A percentile compares a stretch with the other conserved stretches of the same genome.
phyloP scores from a whole-genome alignment of 2,329 filamentous ascomycete species.

The Rhynchosporium secalis region DNA sequence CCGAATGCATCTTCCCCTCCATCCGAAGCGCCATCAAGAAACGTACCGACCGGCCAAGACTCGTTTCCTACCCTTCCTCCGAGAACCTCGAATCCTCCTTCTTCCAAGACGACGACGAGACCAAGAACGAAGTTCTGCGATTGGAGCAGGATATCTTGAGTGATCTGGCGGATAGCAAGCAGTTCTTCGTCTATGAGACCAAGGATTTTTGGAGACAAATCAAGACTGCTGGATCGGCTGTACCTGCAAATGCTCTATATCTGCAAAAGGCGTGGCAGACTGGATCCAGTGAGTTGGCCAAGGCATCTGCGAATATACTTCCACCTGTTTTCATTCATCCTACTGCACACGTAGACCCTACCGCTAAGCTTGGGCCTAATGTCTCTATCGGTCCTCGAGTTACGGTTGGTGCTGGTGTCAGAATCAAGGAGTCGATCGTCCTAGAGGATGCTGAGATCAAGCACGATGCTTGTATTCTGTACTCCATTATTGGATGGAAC shows the following conservation, averaged over 20 bases:
- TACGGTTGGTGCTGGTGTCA: constrained; percentile 78
- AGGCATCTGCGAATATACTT: constrained; percentile 83
- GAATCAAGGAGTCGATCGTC: constrained; percentile 94
- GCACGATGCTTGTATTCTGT: constrained; percentile 93
- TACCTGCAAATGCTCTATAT: constrained; percentile 95
- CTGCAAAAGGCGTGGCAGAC: constrained; percentile 90
- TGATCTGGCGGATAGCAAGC: constrained; percentile 93
- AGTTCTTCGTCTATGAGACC: constrained; percentile 97
- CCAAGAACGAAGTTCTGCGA: constrained; percentile 83
- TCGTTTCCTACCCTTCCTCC: constrained; percentile 92
- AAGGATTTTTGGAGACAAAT: constrained; percentile 99
- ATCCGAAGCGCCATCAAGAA: constrained; percentile 95
- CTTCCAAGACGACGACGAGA: constrained; percentile 69
- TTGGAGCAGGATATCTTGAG: constrained; percentile 96
- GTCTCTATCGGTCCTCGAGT: constrained; percentile 94
- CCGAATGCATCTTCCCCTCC: constrained; percentile 93
- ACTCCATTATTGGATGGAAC: constrained; percentile 96
- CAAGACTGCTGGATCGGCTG: constrained; percentile 96
- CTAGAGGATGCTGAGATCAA: constrained; percentile 94
- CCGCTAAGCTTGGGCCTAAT: constrained; percentile 94
- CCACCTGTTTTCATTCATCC: constrained; percentile 95
- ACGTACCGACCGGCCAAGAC: constrained; percentile 83
- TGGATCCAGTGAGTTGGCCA: constrained; percentile 76
- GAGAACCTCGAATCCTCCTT: constrained; percentile 81
- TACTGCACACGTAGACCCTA: constrained; percentile 84